Conservation (phyloP, 2,329 filamentous ascomycete species). For the Drechmeria coniospora region DNA sequence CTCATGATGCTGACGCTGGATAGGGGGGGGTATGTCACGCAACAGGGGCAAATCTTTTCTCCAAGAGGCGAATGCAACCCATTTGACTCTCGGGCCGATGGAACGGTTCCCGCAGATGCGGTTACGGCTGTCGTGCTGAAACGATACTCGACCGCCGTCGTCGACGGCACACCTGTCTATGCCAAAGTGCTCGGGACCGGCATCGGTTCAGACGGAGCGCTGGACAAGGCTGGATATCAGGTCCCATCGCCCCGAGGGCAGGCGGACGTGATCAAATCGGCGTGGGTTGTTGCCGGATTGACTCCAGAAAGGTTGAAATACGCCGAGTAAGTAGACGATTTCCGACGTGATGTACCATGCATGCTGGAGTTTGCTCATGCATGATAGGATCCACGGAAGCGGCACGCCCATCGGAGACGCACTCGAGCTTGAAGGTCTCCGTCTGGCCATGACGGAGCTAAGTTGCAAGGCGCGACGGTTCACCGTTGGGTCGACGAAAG, state of each 20-base stretch:
- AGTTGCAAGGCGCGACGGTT: neutral
- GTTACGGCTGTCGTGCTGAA: constrained; percentile 3
- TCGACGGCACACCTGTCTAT: constrained; percentile 2
- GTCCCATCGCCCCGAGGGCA: constrained; percentile 5
- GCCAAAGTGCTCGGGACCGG: constrained; percentile 4
- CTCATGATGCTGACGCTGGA: too few species aligned
- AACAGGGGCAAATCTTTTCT: constrained; percentile 4
- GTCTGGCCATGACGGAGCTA: constrained; percentile 2
- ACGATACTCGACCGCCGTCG: neutral
- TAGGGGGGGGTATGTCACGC: constrained; percentile 4
- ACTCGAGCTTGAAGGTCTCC: constrained; percentile 4
- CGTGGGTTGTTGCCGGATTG: constrained; percentile 2
- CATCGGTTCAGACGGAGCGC: constrained; percentile 4
- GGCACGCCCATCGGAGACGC: constrained; percentile 6
- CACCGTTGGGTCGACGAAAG: constrained; percentile 4
- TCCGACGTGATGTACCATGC: too few species aligned
- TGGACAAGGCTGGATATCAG: constrained; percentile 5
- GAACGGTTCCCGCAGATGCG: constrained; percentile 3
- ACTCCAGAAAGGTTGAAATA: constrained; percentile 3
- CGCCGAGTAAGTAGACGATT: constrained; percentile 4
- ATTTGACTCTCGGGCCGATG: constrained; percentile 4
- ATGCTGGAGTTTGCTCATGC: too few species aligned
- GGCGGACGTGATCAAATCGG: constrained; percentile 5
- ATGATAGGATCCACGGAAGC: constrained; percentile 4
- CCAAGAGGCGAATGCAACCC: constrained; percentile 4